A percentile compares a stretch with the other conserved stretches of the same genome.
Evolutionary conservation across 2,329 filamentous ascomycete genomes (phyloP).

Genomic region (Fonsecaea pedrosoi): DNA sequence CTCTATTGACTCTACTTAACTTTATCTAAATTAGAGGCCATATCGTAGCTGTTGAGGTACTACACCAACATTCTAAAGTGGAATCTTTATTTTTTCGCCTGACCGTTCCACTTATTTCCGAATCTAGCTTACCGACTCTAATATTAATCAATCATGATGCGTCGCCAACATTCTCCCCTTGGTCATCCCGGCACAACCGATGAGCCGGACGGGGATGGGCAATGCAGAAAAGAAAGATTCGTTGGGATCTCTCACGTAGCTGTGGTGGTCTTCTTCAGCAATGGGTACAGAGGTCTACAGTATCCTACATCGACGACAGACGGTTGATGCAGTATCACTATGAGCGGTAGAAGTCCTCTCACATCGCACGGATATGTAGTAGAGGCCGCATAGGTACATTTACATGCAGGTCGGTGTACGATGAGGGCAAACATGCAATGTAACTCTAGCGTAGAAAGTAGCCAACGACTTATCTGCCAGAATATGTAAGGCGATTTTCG

Average conservation of each 20-base stretch:
- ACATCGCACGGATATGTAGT: not conserved
- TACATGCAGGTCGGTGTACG: not conserved
- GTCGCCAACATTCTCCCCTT: conserved; percentile 10
- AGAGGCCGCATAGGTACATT: not conserved
- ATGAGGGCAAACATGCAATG: conserved; percentile 14
- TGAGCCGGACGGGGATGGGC: not conserved
- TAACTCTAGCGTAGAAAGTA: conserved; percentile 14
- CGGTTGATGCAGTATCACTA: not conserved
- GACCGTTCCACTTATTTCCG: not conserved
- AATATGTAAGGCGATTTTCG: conserved; percentile 6
- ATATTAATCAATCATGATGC: conserved; percentile 1
- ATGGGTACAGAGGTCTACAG: not conserved
- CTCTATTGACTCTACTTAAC: no score
- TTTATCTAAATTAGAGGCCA: no score
- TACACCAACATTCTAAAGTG: no score
- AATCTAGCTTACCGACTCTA: not conserved
- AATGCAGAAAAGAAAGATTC: not conserved
- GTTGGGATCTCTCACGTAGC: not conserved
- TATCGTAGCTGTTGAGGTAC: no score
- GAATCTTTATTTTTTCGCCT: no score
- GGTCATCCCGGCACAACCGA: conserved; percentile 13
- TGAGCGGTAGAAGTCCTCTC: not conserved
- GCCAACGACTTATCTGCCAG: conserved; percentile 8
- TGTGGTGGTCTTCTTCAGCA: not conserved
- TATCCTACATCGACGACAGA: not conserved